Conservation (phyloP, 805 yeast species). For the Candida namnaoensis region DNA sequence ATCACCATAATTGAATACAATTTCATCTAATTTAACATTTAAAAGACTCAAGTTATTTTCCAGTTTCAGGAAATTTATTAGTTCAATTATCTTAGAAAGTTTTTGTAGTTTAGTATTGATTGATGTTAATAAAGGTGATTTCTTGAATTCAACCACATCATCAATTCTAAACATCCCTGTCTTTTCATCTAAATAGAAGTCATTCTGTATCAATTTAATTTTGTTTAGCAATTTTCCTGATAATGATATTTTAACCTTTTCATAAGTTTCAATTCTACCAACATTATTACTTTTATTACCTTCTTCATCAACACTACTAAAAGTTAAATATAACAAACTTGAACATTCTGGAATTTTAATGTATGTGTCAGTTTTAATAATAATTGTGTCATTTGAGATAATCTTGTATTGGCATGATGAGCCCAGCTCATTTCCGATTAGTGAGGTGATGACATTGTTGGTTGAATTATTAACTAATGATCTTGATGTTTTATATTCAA, state of each 20-base stretch:
- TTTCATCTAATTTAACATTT: conserved; percentile 16
- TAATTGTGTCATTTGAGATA: conserved; percentile 9
- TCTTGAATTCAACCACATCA: conserved; percentile 11
- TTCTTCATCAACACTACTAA: neutral
- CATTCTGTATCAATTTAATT: conserved; percentile 7
- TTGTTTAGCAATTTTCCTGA: conserved; percentile 22
- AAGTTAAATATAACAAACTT: conserved; percentile 22
- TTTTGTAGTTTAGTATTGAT: conserved; percentile 11
- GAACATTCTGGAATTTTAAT: conserved; percentile 27
- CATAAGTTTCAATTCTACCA: conserved; percentile 3
- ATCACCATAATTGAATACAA: conserved; percentile 17
- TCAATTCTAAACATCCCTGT: conserved; percentile 12
- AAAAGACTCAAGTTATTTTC: conserved; percentile 12
- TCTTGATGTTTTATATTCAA: conserved; percentile 17
- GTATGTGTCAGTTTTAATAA: conserved; percentile 26
- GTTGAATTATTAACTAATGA: conserved; percentile 1
- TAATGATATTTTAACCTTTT: conserved; percentile 21
- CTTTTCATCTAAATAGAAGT: conserved; percentile 9
- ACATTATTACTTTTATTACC: too few relatives aligned
- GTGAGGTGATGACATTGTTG: conserved; percentile 1
- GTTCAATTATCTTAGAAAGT: conserved; percentile 15
- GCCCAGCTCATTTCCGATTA: conserved; percentile 8
- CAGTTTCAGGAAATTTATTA: conserved; percentile 13
- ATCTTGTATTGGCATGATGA: conserved; percentile 2
- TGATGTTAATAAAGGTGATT: conserved; percentile 6